Evolutionary conservation across 2,329 filamentous ascomycete species (phyloP).

Genomic region (Tolypocladium tropicale): DNA sequence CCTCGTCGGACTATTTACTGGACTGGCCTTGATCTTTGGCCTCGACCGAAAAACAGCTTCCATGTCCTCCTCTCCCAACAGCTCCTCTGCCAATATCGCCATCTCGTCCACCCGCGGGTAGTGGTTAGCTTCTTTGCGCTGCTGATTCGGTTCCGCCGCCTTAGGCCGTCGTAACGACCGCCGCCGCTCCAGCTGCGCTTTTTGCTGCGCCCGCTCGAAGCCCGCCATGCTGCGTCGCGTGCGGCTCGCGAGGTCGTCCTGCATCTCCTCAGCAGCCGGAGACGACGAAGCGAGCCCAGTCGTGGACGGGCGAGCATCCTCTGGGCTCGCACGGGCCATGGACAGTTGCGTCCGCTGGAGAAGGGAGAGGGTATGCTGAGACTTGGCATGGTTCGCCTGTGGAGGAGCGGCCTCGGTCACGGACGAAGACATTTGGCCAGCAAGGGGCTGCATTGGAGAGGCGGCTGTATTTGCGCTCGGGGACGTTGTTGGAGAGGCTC

Average conservation of each 20-base stretch:
- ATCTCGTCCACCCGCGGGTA: constrained; percentile 38
- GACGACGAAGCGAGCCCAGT: not conserved
- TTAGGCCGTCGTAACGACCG: constrained; percentile 39
- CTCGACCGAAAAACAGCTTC: constrained; percentile 77
- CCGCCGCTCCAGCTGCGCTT: constrained; percentile 46
- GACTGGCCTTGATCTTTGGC: constrained; percentile 70
- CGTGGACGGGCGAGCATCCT: not conserved
- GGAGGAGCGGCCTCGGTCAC: constrained; percentile 47
- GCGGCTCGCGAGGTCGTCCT: constrained; percentile 44
- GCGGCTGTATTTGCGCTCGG: not conserved
- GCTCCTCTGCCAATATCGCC: constrained; percentile 50
- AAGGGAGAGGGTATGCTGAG: constrained; percentile 50
- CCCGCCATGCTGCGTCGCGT: constrained; percentile 53
- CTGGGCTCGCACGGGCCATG: constrained; percentile 52
- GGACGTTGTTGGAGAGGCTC: not conserved
- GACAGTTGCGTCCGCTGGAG: constrained; percentile 73
- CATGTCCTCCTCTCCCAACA: constrained; percentile 66
- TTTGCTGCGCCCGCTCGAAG: constrained; percentile 50
- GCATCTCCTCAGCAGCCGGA: constrained; percentile 10
- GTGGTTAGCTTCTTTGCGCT: constrained; percentile 30
- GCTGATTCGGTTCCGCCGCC: constrained; percentile 16
- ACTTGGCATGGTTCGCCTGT: constrained; percentile 36
- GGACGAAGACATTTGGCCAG: constrained; percentile 45
- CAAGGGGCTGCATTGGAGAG: constrained; percentile 39
- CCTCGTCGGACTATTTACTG: constrained; percentile 41